Conservation (phyloP, 768 basidiomycete species). For the Lactarius vividus region DNA sequence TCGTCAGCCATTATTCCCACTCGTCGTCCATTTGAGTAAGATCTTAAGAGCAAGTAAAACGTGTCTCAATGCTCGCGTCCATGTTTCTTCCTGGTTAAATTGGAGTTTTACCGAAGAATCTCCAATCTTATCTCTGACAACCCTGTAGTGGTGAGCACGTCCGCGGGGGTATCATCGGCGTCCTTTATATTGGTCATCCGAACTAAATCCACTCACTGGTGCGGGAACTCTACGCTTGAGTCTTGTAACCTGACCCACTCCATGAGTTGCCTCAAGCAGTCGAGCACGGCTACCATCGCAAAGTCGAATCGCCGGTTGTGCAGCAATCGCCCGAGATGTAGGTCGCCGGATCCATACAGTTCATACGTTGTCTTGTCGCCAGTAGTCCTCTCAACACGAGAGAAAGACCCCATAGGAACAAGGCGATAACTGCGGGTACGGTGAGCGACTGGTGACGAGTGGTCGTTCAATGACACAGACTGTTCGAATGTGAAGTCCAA, state of each 20-base stretch:
- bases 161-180: not conserved
- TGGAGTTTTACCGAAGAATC: conserved; percentile 92
- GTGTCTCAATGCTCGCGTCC: conserved; percentile 92
- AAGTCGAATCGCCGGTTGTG: conserved; percentile 96
- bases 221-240: conserved; percentile 70
- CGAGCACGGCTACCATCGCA: conserved; percentile 94
- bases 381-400: conserved; percentile 78
- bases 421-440: conserved; percentile 67
- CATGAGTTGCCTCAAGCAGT: conserved; percentile 89
- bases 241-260: conserved; percentile 81
- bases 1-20: conserved; percentile 61
- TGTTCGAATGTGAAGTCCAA: conserved; percentile 84
- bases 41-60: conserved; percentile 88
- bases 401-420: conserved; percentile 93
- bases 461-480: conserved; percentile 44
- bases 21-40: conserved; percentile 83
- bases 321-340: conserved; percentile 81
- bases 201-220: conserved; percentile 61
- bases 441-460: conserved; percentile 13
- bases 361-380: conserved; percentile 88
- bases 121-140: conserved; percentile 92
- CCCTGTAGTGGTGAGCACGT: conserved; percentile 38
- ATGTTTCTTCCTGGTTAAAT: conserved; percentile 92
- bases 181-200: not conserved
- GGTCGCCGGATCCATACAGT: conserved; percentile 91